phyloP scores from a whole-genome alignment of 2,329 filamentous ascomycete species.

The Aurifilum marmelostoma region DNA sequence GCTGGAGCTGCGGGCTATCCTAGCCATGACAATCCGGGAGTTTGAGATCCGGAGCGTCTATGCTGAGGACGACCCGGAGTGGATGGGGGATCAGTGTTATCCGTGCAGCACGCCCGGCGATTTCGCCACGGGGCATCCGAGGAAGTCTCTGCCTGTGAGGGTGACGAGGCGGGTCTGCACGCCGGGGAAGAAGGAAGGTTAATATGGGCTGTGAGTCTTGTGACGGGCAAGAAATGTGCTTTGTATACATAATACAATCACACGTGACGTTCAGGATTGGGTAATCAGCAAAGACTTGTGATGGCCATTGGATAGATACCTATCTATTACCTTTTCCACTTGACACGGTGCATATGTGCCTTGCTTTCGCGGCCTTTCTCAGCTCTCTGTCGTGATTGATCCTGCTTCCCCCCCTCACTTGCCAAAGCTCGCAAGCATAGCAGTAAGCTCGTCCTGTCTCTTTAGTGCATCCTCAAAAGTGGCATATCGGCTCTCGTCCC shows the following conservation, averaged over 20 bases:
- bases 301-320: not conserved
- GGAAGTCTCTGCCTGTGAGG: constrained; percentile 20
- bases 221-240: not conserved
- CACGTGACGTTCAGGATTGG: not conserved
- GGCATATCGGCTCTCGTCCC: constrained; percentile 16
- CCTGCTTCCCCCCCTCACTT: not conserved
- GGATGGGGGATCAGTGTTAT: constrained; percentile 22
- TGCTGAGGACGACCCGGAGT: constrained; percentile 18
- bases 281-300: not conserved
- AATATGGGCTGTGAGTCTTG: not conserved
- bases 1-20: constrained; percentile 39
- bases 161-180: constrained; percentile 10
- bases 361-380: no score
- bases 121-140: constrained; percentile 20
- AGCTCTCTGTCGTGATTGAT: no score
- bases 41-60: constrained; percentile 25
- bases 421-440: not conserved
- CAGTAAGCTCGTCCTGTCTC: constrained; percentile 18
- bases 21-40: constrained; percentile 28
- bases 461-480: constrained; percentile 19
- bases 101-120: constrained; percentile 5
- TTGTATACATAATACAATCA: no score
- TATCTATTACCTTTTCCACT: no score
- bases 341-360: not conserved
- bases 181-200: not conserved